Base-by-base conservation (phyloP, 768 basidiomycete genomes). In the Polyporus arcularius region DNA sequence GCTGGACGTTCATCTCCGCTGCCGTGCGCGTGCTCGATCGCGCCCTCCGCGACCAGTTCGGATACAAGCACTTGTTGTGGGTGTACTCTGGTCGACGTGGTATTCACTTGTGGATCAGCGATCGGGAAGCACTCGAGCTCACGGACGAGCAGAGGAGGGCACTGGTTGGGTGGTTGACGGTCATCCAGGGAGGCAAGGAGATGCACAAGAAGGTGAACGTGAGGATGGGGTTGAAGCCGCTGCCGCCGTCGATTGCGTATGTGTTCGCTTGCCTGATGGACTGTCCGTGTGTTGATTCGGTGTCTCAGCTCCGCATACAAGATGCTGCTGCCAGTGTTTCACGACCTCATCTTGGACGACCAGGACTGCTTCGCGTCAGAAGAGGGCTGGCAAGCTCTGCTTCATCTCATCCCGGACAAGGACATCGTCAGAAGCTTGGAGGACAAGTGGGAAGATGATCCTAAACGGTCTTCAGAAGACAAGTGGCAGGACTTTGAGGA, bases 31-130 rank as follows among this genome's bases (percentile, higher is more conserved):
- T 98, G 2, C 78, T 99, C 7, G 90, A 98, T 72, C 69, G 76
- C 12, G 80, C 85, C 9, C 82, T 99, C 52, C 82, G 92, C 28
- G 86, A 94, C 16, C 92, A 97, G 65, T 98, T 96, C 72, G 96
- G 95, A 7, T 99, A 90, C 74, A 76, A 83, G 48, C 88, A 94
- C 68, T 82, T 98, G 31, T 79, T 99, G 11, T 99, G 96, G 96
- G 96, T 98, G 32, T 99, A 98, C 75, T 98, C 97, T 8, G 97
- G 97, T 59, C 89, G 97, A 39, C 90, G 97, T 75, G 97, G 97
- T 55, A 99, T 99, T 66, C 97, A 99, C 80, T 81, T 94, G 72
- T 99, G 97, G 97, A 87, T 99, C 63, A 93, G 91, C 2, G 97
- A 99, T 74, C 77, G 82, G 39, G 85, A 89, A 57, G 97, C 96